Evolutionary conservation across 768 basidiomycete species (phyloP), one percentile per base, ranked within the genome.

Genomic region (Imleria badia): DNA sequence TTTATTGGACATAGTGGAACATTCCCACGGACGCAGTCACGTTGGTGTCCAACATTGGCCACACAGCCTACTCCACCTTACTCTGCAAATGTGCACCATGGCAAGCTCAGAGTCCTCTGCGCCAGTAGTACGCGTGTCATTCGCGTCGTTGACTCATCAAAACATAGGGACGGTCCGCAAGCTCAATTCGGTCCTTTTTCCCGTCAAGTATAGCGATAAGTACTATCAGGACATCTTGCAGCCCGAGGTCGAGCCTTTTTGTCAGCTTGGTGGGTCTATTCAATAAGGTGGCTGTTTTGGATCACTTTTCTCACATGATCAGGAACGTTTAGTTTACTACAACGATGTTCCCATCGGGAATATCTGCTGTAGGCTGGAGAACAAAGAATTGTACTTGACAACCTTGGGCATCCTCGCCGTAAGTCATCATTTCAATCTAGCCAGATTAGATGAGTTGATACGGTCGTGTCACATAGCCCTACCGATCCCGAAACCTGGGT

Each of bases 341-440:
- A 94, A 94, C 75, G 93, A 96, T 74, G 78, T 96, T 53, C 91
- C 94, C 43, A 86, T 95, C 58, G 93, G 94, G 55, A 91, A 86
- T 6, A 81, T 94, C 64, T 93, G 90, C 71, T 92, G 89, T 74
- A 83, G 91, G 54, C 71, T 94, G 56, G 93, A 96, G 72, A 79
- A 76, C 49, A 82, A 83, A 20, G 69, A 67, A 55, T 43, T 72
- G 48, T 95, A 95, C 73, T 79, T 94, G 66, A 91, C 94, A 87
- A 95, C 94, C 46, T 87, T 95, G 86, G 94, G 92, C 41, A 75
- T 95, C 58, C 83, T 95, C 51, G 91, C 91, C 52, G 91, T 94
- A 75, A 73, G 84, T 74, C 54, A 52, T 50, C 45, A 44, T 48
- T 44, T 43, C 45, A 19, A 57, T 48, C 49, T 45, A 47, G 31